Conservation (phyloP, 352 stramenopile genomes). For the Phytophthora quininea region DNA sequence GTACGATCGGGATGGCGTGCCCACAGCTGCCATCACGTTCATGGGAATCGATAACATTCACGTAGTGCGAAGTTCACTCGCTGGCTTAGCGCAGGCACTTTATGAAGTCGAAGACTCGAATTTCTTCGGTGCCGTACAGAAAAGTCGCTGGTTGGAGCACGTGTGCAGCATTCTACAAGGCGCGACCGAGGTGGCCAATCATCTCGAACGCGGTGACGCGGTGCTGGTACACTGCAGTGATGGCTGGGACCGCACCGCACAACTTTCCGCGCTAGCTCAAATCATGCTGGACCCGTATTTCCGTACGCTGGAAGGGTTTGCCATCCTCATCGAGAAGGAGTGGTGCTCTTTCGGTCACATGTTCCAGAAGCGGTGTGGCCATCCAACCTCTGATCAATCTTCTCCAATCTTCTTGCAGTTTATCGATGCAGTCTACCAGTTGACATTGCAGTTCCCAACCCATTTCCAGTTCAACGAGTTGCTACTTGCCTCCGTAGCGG, state of each 20-base stretch:
- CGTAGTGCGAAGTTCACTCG: conserved; percentile 78
- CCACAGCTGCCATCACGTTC: conserved; percentile 83
- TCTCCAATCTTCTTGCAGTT: conserved; percentile 99
- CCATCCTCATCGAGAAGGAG: conserved; percentile 86
- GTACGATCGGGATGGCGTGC: conserved; percentile 76
- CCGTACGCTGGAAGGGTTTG: conserved; percentile 78
- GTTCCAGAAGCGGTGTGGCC: conserved; percentile 81
- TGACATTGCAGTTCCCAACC: conserved; percentile 96
- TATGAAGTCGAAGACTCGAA: conserved; percentile 89
- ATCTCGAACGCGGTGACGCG: conserved; percentile 77
- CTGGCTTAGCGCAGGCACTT: conserved; percentile 67
- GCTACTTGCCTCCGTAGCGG: conserved; percentile 92
- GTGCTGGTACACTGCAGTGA: conserved; percentile 88
- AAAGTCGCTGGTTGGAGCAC: conserved; percentile 85
- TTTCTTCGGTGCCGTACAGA: conserved; percentile 86
- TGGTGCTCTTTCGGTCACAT: conserved; percentile 91
- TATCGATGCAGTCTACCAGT: conserved; percentile 97
- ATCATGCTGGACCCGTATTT: conserved; percentile 89
- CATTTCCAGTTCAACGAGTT: conserved; percentile 99
- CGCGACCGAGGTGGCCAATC: conserved; percentile 71
- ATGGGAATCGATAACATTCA: conserved; percentile 92
- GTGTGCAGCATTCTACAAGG: conserved; percentile 81
- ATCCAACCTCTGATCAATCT: conserved; percentile 91
- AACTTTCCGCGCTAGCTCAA: conserved; percentile 76
- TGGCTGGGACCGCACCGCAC: conserved; percentile 84